Base-by-base conservation (phyloP, 140 eudicot genomes). In the Anethum foeniculum region DNA sequence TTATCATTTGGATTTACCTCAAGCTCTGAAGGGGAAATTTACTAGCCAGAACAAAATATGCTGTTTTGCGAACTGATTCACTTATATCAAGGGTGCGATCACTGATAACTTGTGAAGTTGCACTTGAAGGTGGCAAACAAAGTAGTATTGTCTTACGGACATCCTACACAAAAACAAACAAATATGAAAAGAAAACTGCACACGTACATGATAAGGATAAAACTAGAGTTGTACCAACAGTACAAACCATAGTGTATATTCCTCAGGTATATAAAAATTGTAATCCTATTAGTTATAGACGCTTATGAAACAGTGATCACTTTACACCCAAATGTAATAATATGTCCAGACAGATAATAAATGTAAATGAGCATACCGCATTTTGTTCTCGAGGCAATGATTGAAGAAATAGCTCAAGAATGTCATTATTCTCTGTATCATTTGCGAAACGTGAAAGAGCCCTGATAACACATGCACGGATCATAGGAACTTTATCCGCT, bases 11-110 rank as follows among this genome's bases (percentile, higher is more conserved):
- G 14, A 72, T 65, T 80, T 86, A 96, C 99, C 99, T 96, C 78
- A 96, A 93, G 87, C 94, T 96, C 87, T 93, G 99, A 49, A 96
- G 91, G 23, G 99, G 99, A 80, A 93, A 93, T 87, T 93, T 96
- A 86, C 85, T 89, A 44, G 96, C 97, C 81, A 96, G 84, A 71
- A 93, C 97, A 78, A 79, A 72, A 85, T 91, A 93, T 62, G 97
- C 99, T 80, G 97, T 87, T 86, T 91, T 96, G 25, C 99, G 93
- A 28, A 93, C 99, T 38, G 96, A 84, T 78, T 96, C 99, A 23
- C 86, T 91, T 79, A 90, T 97, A 82, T 96, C 99, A 81, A 93
- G 84, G 15, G 98, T 96, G 89, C 98, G 90, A 52, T 88, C 88
- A 73, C 90, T 91, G 60, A 96, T 86, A 71, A 91, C 89, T 51